Evolutionary conservation across 768 basidiomycete species (phyloP).

Genomic region (Termitomyces sp.): DNA sequence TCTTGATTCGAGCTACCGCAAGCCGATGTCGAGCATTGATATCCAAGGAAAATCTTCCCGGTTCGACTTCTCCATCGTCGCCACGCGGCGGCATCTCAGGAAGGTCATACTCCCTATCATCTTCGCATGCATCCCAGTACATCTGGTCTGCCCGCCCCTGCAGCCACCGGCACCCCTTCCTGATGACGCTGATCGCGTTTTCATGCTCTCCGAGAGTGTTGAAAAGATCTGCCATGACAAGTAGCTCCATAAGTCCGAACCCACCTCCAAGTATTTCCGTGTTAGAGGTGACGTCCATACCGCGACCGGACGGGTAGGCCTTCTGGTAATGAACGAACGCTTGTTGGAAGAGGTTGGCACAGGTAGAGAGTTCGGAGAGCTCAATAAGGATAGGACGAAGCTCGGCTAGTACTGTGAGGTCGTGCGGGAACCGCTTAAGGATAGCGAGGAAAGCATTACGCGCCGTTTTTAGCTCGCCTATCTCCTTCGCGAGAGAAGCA

Average conservation of each 20-base stretch:
- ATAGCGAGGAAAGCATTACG: slow-evolving; percentile 61
- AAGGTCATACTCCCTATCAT: slow-evolving; percentile 87
- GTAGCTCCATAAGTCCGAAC: slow-evolving; percentile 65
- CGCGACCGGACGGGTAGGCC: slow-evolving; percentile 37
- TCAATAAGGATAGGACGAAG: slow-evolving; percentile 75
- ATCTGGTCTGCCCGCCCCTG: slow-evolving; percentile 70
- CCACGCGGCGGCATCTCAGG: slow-evolving; percentile 24
- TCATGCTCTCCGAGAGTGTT: slow-evolving; percentile 66
- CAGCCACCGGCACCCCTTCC: slow-evolving; percentile 84
- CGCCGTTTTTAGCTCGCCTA: slow-evolving; percentile 65
- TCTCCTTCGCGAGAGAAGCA: slow-evolving; percentile 72
- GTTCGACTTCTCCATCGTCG: slow-evolving; percentile 41
- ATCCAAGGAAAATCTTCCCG: slow-evolving; percentile 61
- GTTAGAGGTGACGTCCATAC: slow-evolving; percentile 21
- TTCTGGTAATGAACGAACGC: slow-evolving; percentile 68
- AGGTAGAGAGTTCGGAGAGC: slow-evolving; percentile 58
- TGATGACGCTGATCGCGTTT: slow-evolving; percentile 60
- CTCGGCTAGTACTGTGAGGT: slow-evolving; percentile 73
- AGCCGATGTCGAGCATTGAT: slow-evolving; percentile 79
- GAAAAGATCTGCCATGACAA: slow-evolving; percentile 81
- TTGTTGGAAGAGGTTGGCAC: slow-evolving; percentile 60
- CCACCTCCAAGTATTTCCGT: slow-evolving; percentile 36
- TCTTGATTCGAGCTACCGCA: slow-evolving; percentile 74
- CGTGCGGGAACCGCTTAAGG: slow-evolving; percentile 71
- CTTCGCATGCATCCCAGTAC: slow-evolving; percentile 77